These are phyloP conservation scores for Panicum miliaceum DNA, from an alignment of 176 grass and related monocot genomes.

Conservation along the genomic window DNA sequence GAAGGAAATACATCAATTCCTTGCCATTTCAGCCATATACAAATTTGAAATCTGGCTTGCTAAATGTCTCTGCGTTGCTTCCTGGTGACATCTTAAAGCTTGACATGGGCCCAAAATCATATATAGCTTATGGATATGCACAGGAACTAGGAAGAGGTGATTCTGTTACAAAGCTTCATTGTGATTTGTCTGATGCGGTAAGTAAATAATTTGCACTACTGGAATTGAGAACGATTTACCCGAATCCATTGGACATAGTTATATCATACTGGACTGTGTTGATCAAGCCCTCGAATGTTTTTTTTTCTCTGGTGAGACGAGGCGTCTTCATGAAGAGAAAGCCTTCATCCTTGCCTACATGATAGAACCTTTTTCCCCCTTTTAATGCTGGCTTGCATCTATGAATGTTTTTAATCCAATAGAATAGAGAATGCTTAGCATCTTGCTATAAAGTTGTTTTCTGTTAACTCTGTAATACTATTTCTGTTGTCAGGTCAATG, in stretches of 20 bases:
- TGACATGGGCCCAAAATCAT: constrained; percentile 91
- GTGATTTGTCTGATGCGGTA: constrained; percentile 86
- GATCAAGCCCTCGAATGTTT: neutral
- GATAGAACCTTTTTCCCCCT: neutral
- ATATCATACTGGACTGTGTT: neutral
- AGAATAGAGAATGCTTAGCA: neutral
- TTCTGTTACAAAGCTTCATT: constrained; percentile 90
- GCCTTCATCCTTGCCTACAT: constrained; percentile 3
- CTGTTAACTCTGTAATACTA: neutral
- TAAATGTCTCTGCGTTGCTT: constrained; percentile 68
- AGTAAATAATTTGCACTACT: constrained; percentile 37
- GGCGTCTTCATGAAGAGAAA: neutral
- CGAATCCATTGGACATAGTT: neutral
- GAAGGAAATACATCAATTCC: constrained; percentile 52
- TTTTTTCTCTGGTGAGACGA: neutral
- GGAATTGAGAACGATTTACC: neutral
- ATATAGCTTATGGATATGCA: constrained; percentile 81
- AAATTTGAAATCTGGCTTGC: constrained; percentile 61
- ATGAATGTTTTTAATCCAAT: neutral
- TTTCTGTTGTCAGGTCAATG: constrained; percentile 63
- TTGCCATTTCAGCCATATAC: constrained; percentile 85
- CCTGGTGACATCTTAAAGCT: constrained; percentile 61
- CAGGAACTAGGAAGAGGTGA: constrained; percentile 83
- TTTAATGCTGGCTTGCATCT: neutral
- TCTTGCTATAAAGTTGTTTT: constrained; percentile 6